Base-by-base conservation (phyloP, 148 eudicot species). In the Vaccinium vitisidaea region DNA sequence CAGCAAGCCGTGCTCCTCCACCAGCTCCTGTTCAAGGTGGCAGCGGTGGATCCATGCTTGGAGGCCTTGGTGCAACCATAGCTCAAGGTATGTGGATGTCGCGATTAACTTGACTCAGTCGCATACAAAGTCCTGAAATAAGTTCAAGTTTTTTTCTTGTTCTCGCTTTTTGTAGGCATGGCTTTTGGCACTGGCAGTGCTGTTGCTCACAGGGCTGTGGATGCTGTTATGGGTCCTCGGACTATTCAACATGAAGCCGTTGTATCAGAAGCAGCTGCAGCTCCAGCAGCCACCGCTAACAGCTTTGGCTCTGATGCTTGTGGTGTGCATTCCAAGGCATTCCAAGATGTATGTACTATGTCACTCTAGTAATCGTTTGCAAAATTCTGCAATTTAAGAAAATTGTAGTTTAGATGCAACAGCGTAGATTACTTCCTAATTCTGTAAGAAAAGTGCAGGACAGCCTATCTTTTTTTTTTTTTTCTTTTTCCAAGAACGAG, bases 181-280 rank as follows among this genome's bases (percentile, higher is more conserved):
- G 98, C 96, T 75, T 95, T 94, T 90, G 98, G 98, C 75, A 90
- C 94, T 85, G 98, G 98, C 61, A 95, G 96, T 91, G 98, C 96
- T 80, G 91, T 94, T 69, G 98, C 98, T 19, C 98, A 94, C 90
- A 88, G 96, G 87, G 98, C 98, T 78, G 95, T 94, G 2, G 98
- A 95, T 88, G 87, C 93, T 84, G 84, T 95, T 21, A 77, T 94
- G 92, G 98, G 98, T 74, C 98, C 98, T 52, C 93, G 96, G 65
- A 92, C 96, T 49, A 86, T 95, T 82, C 98, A 93, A 78, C 96
- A 91, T 75, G 98, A 95, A 86, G 80, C 91, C 32, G 98, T 90
- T 76, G 92, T 13, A 25, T 80, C 98, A 74, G 93, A 89, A 52
- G 89, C 94, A 27, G 86, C 87, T 70, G 91, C 93, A 61, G 88